A percentile compares a stretch with the other conserved stretches of the same genome.
Evolutionary conservation across 2,329 filamentous ascomycete genomes (phyloP).

Genomic region (Cladosporium velox): DNA sequence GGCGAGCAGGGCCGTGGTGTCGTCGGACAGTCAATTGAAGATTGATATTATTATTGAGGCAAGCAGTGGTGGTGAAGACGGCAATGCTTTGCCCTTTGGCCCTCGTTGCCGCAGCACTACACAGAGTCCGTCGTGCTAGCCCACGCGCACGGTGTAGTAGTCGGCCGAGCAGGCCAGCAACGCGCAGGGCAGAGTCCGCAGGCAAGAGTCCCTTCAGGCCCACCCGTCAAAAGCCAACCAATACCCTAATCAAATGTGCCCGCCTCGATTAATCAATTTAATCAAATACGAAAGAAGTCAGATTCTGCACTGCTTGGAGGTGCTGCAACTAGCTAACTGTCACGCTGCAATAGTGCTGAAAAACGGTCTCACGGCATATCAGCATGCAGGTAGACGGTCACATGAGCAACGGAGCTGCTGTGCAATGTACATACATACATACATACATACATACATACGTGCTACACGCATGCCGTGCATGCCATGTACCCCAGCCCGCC

Average conservation of each 20-base stretch:
- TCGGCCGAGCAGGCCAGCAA: neutral
- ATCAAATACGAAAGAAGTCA: neutral
- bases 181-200: neutral
- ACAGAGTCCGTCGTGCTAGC: neutral
- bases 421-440: neutral
- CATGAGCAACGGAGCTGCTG: neutral
- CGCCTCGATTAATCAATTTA: neutral
- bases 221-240: neutral
- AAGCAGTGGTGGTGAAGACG: neutral
- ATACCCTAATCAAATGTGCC: slow-evolving; percentile 7
- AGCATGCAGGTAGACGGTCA: neutral
- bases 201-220: neutral
- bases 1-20: neutral
- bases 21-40: neutral
- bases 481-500: neutral
- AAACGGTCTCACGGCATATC: neutral
- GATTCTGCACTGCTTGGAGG: neutral
- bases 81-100: neutral
- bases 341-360: neutral
- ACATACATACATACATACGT: neutral
- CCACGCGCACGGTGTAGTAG: slow-evolving; percentile 11
- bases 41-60: neutral
- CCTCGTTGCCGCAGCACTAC: slow-evolving; percentile 14
- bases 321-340: neutral
- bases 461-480: neutral